Evolutionary conservation across 164 flowering plant species (phyloP).

Genomic region (Aristolochia contorta): DNA sequence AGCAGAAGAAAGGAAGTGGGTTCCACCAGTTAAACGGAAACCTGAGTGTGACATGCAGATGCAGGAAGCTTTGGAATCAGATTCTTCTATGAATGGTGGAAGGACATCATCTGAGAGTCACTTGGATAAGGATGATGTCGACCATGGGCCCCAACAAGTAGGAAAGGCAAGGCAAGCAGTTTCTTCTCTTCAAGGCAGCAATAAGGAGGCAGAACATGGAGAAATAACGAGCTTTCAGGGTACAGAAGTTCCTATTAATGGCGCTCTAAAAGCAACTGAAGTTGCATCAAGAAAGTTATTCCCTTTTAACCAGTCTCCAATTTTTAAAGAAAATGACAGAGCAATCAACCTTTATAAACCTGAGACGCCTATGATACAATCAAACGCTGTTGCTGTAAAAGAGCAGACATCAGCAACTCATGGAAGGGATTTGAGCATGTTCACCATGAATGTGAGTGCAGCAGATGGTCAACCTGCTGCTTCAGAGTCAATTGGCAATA

Average conservation of each 20-base stretch:
- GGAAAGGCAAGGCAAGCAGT: slow-evolving; percentile 20
- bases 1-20: slow-evolving; percentile 37
- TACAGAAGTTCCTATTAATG: slow-evolving; percentile 19
- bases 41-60: slow-evolving; percentile 30
- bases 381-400: slow-evolving; percentile 21
- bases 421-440: slow-evolving; percentile 23
- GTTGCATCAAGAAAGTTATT: slow-evolving; percentile 25
- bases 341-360: slow-evolving; percentile 7
- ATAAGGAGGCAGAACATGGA: slow-evolving; percentile 29
- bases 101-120: slow-evolving; percentile 23
- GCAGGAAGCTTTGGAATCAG: slow-evolving; percentile 27
- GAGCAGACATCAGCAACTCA: slow-evolving; percentile 33
- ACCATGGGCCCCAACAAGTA: slow-evolving; percentile 20
- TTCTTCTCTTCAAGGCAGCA: slow-evolving; percentile 21
- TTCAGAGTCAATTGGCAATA: slow-evolving; percentile 6
- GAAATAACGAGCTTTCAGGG: slow-evolving; percentile 38
- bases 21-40: slow-evolving; percentile 23
- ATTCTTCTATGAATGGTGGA: slow-evolving; percentile 13
- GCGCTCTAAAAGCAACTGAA: slow-evolving; percentile 27
- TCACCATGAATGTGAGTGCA: slow-evolving; percentile 17
- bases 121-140: slow-evolving; percentile 23
- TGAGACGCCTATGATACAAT: slow-evolving; percentile 14
- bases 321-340: slow-evolving; percentile 17
- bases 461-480: slow-evolving; percentile 19
- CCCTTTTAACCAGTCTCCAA: slow-evolving; percentile 23